phyloP scores from a whole-genome alignment of 495 filamentous ascomycete species.

The Hypoxylon lienhwacheense region DNA sequence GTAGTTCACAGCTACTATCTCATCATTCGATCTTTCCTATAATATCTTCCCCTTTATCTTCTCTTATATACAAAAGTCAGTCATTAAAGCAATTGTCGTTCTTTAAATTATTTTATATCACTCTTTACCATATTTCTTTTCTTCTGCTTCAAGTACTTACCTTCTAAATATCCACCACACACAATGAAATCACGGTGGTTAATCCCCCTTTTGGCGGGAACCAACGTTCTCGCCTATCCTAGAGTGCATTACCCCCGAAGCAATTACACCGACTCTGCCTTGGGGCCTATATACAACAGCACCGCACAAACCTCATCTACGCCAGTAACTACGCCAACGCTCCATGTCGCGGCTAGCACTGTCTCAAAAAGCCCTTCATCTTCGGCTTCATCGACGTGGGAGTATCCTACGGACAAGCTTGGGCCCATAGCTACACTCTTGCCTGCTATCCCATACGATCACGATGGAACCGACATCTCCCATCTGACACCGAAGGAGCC shows the following conservation, averaged over 20 bases:
- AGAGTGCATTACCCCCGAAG: neutral
- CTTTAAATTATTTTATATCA: neutral
- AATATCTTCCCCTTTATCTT: neutral
- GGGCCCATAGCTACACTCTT: constrained; percentile 6
- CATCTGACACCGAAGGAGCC: constrained; percentile 5
- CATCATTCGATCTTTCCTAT: neutral
- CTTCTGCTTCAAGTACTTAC: neutral
- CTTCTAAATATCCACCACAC: too few species aligned
- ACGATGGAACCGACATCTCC: constrained; percentile 1
- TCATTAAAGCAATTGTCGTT: neutral
- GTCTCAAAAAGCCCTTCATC: neutral
- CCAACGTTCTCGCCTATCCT: constrained; percentile 6
- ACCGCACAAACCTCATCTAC: neutral
- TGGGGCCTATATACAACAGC: neutral
- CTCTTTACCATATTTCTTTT: neutral
- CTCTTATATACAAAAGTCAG: neutral
- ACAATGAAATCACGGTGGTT: constrained; percentile 3
- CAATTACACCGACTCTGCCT: neutral
- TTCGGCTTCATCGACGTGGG: constrained; percentile 1
- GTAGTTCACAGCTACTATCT: too few species aligned
- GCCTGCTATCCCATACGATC: constrained; percentile 5
- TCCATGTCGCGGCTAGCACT: neutral
- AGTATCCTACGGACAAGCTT: constrained; percentile 7
- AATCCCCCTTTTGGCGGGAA: constrained; percentile 6
- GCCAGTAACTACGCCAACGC: neutral